Evolutionary conservation across 768 basidiomycete genomes (phyloP).

Genomic region (Amanita pallidorosea): DNA sequence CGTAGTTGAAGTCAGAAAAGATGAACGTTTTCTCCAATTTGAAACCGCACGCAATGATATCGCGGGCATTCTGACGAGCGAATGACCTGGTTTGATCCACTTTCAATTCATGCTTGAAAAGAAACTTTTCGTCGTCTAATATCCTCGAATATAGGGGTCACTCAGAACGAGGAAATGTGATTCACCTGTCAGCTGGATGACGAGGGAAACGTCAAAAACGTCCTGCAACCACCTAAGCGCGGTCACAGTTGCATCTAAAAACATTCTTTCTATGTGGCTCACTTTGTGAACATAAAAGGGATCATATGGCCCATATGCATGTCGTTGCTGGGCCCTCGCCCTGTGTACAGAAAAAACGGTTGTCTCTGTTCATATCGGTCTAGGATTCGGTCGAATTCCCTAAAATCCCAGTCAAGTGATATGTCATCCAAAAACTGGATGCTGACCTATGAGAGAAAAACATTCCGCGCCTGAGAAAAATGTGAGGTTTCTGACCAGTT

Average conservation of each 20-base stretch:
- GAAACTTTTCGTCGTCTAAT: constrained; percentile 94
- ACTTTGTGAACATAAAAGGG: constrained; percentile 97
- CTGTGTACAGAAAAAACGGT: constrained; percentile 97
- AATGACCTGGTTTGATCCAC: constrained; percentile 80
- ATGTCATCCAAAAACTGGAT: background rate
- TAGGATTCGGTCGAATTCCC: constrained; percentile 88
- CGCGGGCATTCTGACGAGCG: constrained; percentile 78
- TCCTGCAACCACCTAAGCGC: constrained; percentile 84
- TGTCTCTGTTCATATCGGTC: constrained; percentile 95
- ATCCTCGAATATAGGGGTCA: background rate
- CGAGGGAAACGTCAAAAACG: constrained; percentile 88
- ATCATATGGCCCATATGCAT: constrained; percentile 98
- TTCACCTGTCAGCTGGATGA: constrained; percentile 87
- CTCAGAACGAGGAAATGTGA: background rate
- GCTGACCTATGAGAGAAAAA: constrained; percentile 96
- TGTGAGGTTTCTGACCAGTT: constrained; percentile 82
- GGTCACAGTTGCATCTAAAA: background rate
- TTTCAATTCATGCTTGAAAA: constrained; percentile 93
- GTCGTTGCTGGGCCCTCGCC: constrained; percentile 92
- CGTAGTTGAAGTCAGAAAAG: constrained; percentile 84
- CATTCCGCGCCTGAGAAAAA: constrained; percentile 81
- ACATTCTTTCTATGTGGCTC: constrained; percentile 15
- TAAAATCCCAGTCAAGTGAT: constrained; percentile 17
- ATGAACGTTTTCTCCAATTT: constrained; percentile 91
- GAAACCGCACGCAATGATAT: constrained; percentile 96